phyloP scores from a whole-genome alignment of 202 grass and related monocot genomes.

The Setaria italica region DNA sequence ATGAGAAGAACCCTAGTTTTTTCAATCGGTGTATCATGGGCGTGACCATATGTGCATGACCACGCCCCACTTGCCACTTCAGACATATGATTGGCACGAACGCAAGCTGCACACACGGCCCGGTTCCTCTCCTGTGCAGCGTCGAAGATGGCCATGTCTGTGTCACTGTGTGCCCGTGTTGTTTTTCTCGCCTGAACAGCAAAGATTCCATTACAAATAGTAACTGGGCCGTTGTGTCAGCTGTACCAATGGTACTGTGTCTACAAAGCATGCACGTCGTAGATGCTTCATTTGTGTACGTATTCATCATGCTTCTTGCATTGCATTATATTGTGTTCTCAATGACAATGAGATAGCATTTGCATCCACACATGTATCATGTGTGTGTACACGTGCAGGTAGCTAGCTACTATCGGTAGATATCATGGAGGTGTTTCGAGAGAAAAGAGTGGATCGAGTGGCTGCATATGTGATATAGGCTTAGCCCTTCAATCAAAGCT shows the following conservation, averaged over 20 bases:
- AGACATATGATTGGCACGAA: conserved; percentile 47
- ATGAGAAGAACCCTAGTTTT: conserved; percentile 43
- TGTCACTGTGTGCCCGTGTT: not conserved
- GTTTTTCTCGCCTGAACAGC: not conserved
- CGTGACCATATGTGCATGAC: conserved; percentile 26
- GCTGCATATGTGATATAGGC: not conserved
- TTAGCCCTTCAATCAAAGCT: not conserved
- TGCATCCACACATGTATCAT: conserved; percentile 15
- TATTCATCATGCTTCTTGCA: not conserved
- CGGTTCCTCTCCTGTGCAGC: conserved; percentile 24
- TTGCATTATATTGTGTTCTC: not conserved
- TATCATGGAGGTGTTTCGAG: conserved; percentile 31
- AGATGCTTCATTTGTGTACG: no score
- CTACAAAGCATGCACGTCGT: no score
- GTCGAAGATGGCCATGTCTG: not conserved
- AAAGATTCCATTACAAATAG: conserved; percentile 42
- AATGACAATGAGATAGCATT: not conserved
- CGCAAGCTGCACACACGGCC: not conserved
- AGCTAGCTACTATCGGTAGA: not conserved
- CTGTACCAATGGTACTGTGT: not conserved
- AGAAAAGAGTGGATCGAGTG: not conserved
- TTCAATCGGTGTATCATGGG: conserved; percentile 56
- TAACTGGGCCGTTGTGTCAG: not conserved
- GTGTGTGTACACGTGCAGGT: not conserved
- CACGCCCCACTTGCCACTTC: conserved; percentile 20